A percentile compares a stretch with the other conserved stretches of the same genome.
phyloP scores from a whole-genome alignment of 1,284 basidiomycete species.

The Erythrobasidium hasegawianum region DNA sequence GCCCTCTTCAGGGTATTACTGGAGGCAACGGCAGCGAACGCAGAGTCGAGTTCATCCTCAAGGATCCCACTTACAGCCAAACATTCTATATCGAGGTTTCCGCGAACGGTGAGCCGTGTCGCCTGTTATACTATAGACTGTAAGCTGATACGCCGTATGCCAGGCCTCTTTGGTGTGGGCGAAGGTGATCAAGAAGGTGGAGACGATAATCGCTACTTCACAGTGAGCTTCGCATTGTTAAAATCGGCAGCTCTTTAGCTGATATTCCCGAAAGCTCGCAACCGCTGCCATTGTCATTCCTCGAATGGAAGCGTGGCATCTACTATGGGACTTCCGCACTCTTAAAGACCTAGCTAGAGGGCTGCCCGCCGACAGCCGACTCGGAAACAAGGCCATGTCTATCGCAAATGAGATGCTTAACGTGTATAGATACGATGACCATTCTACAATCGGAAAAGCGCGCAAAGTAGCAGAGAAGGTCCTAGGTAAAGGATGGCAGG shows the following conservation, averaged over 20 bases:
- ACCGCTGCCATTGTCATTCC: constrained; percentile 93
- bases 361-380: constrained; percentile 71
- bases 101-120: constrained; percentile 44
- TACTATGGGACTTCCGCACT: constrained; percentile 44
- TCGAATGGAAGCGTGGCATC: constrained; percentile 75
- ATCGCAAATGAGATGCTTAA: constrained; percentile 72
- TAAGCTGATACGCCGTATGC: constrained; percentile 19
- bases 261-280: constrained; percentile 55
- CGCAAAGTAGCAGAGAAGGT: constrained; percentile 75
- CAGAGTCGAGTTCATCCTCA: constrained; percentile 89
- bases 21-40: constrained; percentile 82
- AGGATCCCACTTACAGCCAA: constrained; percentile 45
- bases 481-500: constrained; percentile 79
- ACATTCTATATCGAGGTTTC: constrained; percentile 67
- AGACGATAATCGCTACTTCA: constrained; percentile 63
- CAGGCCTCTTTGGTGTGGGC: constrained; percentile 72
- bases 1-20: constrained; percentile 81
- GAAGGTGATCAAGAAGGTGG: constrained; percentile 41
- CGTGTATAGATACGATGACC: constrained; percentile 45
- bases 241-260: constrained; percentile 6
- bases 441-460: constrained; percentile 55
- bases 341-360: constrained; percentile 58
- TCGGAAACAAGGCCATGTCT: constrained; percentile 76
- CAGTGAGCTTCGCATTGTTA: constrained; percentile 27
- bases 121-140: neutral